Percentiles rank a stretch among this genome's conserved stretches.
Evolutionary conservation across 2,329 filamentous ascomycete genomes (phyloP).

Genomic region (Teratosphaeria epicoccoides): DNA sequence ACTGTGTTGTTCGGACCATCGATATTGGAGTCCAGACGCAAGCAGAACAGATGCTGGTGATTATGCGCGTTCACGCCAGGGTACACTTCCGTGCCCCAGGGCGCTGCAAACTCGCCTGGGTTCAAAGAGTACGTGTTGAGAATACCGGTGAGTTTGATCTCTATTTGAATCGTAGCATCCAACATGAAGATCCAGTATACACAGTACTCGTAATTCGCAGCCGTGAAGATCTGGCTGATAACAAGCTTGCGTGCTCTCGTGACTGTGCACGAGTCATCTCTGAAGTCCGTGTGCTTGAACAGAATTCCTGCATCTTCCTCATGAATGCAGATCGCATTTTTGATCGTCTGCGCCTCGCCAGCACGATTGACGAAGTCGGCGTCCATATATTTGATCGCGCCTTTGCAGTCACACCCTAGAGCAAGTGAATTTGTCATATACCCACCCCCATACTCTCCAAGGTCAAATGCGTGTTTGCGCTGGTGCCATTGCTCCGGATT

Average conservation of each 20-base stretch:
- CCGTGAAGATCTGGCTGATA: conserved; percentile 86
- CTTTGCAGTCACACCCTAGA: conserved; percentile 78
- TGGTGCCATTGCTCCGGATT: conserved; percentile 73
- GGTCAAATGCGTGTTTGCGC: conserved; percentile 67
- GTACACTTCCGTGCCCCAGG: conserved; percentile 88
- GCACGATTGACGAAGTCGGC: conserved; percentile 67
- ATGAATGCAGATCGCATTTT: conserved; percentile 92
- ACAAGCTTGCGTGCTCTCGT: conserved; percentile 78
- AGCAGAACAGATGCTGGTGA: conserved; percentile 89
- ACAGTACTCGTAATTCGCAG: conserved; percentile 91
- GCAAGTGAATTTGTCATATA: conserved; percentile 74
- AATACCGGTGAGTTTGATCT: conserved; percentile 83
- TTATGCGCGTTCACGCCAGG: conserved; percentile 89
- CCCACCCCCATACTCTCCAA: conserved; percentile 70
- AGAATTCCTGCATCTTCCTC: conserved; percentile 86
- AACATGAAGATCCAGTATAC: conserved; percentile 83
- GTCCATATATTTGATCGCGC: conserved; percentile 83
- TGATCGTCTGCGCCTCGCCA: conserved; percentile 68
- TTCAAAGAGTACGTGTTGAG: conserved; percentile 82
- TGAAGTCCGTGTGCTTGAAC: conserved; percentile 82
- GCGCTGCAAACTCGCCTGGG: conserved; percentile 67
- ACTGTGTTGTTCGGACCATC: conserved; percentile 78
- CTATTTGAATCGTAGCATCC: conserved; percentile 82
- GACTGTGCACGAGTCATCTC: conserved; percentile 76
- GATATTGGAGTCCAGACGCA: conserved; percentile 77